phyloP scores from a whole-genome alignment of 257 asterid species.

The Solanum corneliomulleri region DNA sequence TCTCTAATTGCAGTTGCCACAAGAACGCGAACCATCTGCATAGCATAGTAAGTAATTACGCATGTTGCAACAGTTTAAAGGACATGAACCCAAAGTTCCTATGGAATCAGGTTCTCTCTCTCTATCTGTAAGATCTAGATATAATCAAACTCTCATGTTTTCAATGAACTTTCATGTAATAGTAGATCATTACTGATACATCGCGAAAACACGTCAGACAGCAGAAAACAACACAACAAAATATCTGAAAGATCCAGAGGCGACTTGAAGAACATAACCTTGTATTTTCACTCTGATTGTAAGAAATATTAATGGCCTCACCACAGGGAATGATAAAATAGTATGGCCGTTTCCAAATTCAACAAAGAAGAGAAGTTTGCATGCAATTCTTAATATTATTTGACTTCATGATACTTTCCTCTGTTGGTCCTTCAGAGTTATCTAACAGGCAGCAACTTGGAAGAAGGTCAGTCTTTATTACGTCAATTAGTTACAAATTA shows the following conservation, averaged over 20 bases:
- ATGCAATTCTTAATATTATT: neutral
- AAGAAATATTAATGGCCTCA: neutral
- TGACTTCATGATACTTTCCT: neutral
- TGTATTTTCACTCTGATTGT: neutral
- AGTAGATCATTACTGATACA: neutral
- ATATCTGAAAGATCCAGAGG: neutral
- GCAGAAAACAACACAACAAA: neutral
- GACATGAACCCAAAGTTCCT: neutral
- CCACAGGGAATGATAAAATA: neutral
- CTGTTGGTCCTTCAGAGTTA: neutral
- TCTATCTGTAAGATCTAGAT: neutral
- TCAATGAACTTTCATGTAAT: neutral
- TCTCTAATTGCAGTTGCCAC: constrained; percentile 89
- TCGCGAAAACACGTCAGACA: neutral
- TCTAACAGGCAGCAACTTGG: neutral
- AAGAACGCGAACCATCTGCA: constrained; percentile 92
- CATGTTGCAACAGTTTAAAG: neutral
- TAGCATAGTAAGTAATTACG: neutral
- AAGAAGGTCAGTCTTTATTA: neutral
- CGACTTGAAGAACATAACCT: neutral
- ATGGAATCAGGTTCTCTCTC: neutral
- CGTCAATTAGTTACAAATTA: neutral
- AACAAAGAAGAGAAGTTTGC: neutral
- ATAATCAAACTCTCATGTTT: neutral
- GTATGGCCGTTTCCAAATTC: neutral